phyloP scores from a whole-genome alignment of 2,329 filamentous ascomycete genomes.

The Monosporascus sp. region DNA sequence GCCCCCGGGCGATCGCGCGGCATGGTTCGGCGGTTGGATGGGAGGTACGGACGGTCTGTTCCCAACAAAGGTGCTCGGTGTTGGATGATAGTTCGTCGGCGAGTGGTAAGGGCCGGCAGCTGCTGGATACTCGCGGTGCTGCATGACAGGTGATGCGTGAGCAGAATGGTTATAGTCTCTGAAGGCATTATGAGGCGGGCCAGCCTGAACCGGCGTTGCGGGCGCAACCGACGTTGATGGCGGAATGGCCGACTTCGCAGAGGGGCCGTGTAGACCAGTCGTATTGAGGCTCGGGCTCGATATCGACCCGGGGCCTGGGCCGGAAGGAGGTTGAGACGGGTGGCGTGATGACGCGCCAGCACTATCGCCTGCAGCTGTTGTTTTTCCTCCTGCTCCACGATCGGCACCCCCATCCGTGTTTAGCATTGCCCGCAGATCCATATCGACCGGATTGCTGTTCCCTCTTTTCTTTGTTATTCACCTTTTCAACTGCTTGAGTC shows the following conservation, averaged over 20 bases:
- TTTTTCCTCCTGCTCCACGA: constrained; percentile 14
- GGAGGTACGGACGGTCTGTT: constrained; percentile 28
- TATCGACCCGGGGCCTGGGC: constrained; percentile 6
- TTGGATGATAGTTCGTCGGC: constrained; percentile 26
- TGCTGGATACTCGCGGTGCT: constrained; percentile 39
- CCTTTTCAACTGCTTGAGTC: no score
- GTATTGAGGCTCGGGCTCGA: background rate
- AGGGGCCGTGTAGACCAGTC: constrained; percentile 4
- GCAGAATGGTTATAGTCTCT: constrained; percentile 44
- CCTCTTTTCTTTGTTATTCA: no score
- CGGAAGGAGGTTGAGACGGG: constrained; percentile 16
- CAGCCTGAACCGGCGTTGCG: constrained; percentile 34
- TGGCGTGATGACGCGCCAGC: constrained; percentile 23
- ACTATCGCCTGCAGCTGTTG: background rate
- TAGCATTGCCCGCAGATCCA: constrained; percentile 38
- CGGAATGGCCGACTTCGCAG: constrained; percentile 18
- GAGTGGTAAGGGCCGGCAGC: constrained; percentile 34
- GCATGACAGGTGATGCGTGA: constrained; percentile 45
- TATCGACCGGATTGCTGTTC: constrained; percentile 1
- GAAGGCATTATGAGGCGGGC: constrained; percentile 40
- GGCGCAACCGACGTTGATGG: constrained; percentile 23
- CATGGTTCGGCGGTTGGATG: constrained; percentile 40
- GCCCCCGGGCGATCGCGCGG: constrained; percentile 46
- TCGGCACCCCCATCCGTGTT: constrained; percentile 40
- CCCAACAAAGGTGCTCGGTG: constrained; percentile 36